A percentile compares a stretch with the other conserved stretches of the same genome.
Conservation (phyloP, 805 yeast species). For the Myxozyma geophila region DNA sequence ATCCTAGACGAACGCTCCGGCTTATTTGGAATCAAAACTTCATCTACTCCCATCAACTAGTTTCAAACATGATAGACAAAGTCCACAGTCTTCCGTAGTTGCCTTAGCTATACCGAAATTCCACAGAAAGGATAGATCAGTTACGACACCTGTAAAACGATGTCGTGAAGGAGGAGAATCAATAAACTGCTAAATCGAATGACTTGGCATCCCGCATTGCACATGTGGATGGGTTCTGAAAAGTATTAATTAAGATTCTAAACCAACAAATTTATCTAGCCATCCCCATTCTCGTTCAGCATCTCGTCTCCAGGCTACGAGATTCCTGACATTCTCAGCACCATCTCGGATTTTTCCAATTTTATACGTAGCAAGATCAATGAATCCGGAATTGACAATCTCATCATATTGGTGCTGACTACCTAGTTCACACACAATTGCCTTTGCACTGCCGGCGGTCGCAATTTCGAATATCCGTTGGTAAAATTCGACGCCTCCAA, state of each 20-base stretch:
- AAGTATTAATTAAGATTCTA: background rate
- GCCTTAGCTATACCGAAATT: constrained; percentile 36
- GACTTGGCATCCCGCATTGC: background rate
- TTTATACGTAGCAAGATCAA: constrained; percentile 51
- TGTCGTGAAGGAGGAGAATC: constrained; percentile 35
- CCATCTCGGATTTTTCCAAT: constrained; percentile 57
- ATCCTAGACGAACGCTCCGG: constrained; percentile 40
- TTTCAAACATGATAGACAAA: constrained; percentile 2
- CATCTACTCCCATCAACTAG: constrained; percentile 33
- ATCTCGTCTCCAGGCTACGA: constrained; percentile 26
- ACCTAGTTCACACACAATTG: constrained; percentile 81
- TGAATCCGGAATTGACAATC: constrained; percentile 40
- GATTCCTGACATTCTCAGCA: constrained; percentile 41
- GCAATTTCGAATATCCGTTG: constrained; percentile 56
- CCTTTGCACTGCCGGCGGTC: constrained; percentile 51
- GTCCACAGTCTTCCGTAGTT: background rate
- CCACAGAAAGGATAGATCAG: constrained; percentile 30
- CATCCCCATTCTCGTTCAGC: constrained; percentile 22
- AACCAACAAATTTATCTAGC: constrained; percentile 12
- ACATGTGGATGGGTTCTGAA: background rate
- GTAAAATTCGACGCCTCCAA: constrained; percentile 78
- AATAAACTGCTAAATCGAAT: background rate
- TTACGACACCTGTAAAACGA: constrained; percentile 23
- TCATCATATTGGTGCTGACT: constrained; percentile 57
- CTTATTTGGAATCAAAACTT: constrained; percentile 41